phyloP scores from a whole-genome alignment of 768 basidiomycete species.

The Boletellus ananiceps region DNA sequence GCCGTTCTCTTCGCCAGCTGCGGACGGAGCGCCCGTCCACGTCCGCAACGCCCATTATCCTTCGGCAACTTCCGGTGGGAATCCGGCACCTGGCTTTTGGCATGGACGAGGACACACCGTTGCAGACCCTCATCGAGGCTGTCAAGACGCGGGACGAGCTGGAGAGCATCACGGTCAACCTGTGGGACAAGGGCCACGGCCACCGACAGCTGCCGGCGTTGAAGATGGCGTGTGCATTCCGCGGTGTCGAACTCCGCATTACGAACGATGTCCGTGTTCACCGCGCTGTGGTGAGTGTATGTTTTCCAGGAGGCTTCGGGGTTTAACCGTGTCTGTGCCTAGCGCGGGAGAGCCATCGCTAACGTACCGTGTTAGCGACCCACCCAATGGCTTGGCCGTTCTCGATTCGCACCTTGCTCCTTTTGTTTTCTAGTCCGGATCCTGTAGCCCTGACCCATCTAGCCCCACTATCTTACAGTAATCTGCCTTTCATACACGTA shows the following conservation, averaged over 20 bases:
- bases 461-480: not conserved
- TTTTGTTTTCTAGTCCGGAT: slow-evolving; percentile 9
- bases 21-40: slow-evolving; percentile 51
- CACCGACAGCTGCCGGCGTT: slow-evolving; percentile 51
- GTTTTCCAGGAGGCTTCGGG: slow-evolving; percentile 10
- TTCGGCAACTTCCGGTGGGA: slow-evolving; percentile 44
- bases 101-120: slow-evolving; percentile 49
- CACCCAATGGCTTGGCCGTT: no score
- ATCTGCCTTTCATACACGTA: not conserved
- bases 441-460: slow-evolving; percentile 15
- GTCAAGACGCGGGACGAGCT: slow-evolving; percentile 45
- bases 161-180: slow-evolving; percentile 47
- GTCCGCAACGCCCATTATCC: slow-evolving; percentile 36
- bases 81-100: slow-evolving; percentile 59
- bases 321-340: slow-evolving; percentile 9
- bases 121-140: slow-evolving; percentile 52
- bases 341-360: slow-evolving; percentile 19
- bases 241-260: slow-evolving; percentile 52
- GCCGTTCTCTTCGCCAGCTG: slow-evolving; percentile 48
- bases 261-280: slow-evolving; percentile 50
- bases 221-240: slow-evolving; percentile 60
- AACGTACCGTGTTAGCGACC: slow-evolving; percentile 17
- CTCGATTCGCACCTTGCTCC: not conserved
- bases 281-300: slow-evolving; percentile 45
- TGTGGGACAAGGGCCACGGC: slow-evolving; percentile 48